phyloP scores from a whole-genome alignment of 352 stramenopile genomes.

The Pythium brassicae region DNA sequence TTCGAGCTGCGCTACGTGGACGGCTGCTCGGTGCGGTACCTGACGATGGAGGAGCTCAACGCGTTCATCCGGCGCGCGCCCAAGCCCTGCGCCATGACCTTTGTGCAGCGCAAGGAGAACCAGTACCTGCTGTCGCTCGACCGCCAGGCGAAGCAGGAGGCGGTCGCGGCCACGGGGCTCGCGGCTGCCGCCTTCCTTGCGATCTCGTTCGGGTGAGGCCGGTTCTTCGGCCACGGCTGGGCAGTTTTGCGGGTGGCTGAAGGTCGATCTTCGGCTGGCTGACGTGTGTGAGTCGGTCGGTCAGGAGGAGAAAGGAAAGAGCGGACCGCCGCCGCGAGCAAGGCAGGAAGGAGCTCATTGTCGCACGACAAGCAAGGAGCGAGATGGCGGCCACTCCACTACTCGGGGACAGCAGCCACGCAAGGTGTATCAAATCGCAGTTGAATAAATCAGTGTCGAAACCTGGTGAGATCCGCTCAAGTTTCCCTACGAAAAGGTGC shows the following conservation, averaged over 20 bases:
- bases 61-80: slow-evolving; percentile 40
- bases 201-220: not conserved
- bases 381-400: too few species aligned
- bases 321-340: not conserved
- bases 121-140: slow-evolving; percentile 33
- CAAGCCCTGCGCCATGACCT: slow-evolving; percentile 61
- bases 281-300: too few species aligned
- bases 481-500: not conserved
- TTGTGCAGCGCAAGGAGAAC: slow-evolving; percentile 54
- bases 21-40: slow-evolving; percentile 46
- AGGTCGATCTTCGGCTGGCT: too few species aligned
- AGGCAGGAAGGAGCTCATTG: not conserved
- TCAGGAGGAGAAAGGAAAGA: not conserved
- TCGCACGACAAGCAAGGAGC: not conserved
- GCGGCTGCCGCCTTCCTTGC: slow-evolving; percentile 22
- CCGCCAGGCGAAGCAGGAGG: slow-evolving; percentile 17
- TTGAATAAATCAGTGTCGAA: slow-evolving; percentile 13
- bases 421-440: not conserved
- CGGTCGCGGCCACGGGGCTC: slow-evolving; percentile 16
- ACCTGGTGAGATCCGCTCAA: not conserved
- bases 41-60: slow-evolving; percentile 65
- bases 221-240: too few species aligned
- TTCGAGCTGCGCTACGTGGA: slow-evolving; percentile 68
- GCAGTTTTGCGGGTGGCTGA: too few species aligned
- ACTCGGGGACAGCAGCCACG: not conserved